phyloP scores from a whole-genome alignment of 371 early-diverging fungal genomes.

The Apophysomyces ossiformis region DNA sequence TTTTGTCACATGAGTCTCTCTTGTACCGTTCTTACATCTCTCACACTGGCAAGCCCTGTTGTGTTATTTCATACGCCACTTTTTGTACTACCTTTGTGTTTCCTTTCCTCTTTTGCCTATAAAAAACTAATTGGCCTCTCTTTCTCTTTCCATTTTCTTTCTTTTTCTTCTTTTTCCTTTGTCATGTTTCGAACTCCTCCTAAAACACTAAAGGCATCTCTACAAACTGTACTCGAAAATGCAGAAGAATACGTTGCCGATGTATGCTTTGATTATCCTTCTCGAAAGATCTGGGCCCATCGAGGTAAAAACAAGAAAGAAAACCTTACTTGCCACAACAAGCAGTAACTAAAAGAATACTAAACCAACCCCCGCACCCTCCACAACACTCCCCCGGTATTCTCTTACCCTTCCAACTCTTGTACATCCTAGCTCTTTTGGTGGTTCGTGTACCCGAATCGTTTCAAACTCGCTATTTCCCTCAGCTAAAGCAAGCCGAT shows the following conservation, averaged over 20 bases:
- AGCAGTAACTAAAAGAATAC: background rate
- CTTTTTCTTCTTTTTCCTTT: slow-evolving; percentile 14
- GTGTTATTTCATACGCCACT: slow-evolving; percentile 17
- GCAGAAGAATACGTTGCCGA: slow-evolving; percentile 50
- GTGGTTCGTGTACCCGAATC: slow-evolving; percentile 23
- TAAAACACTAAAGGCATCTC: slow-evolving; percentile 35
- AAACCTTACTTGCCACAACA: background rate
- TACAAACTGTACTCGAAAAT: slow-evolving; percentile 33
- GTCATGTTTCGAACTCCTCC: slow-evolving; percentile 45
- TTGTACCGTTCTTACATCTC: background rate
- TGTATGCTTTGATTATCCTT: slow-evolving; percentile 39
- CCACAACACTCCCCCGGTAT: too few relatives aligned
- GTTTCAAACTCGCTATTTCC: slow-evolving; percentile 25
- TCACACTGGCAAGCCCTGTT: slow-evolving; percentile 3
- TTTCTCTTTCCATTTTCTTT: slow-evolving; percentile 13
- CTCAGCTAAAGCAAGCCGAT: slow-evolving; percentile 15
- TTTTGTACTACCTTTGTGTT: slow-evolving; percentile 13
- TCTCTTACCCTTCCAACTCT: too few relatives aligned
- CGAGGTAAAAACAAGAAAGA: slow-evolving; percentile 29
- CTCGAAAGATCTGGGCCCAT: slow-evolving; percentile 44
- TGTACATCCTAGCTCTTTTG: slow-evolving; percentile 22
- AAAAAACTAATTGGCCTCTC: slow-evolving; percentile 10
- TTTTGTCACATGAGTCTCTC: background rate
- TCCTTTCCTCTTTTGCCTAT: slow-evolving; percentile 13
- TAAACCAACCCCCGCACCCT: too few relatives aligned